A percentile compares a stretch with the other conserved stretches of the same genome.
These are phyloP conservation scores for Stagonosporopsis cucurbitacearum DNA, from an alignment of 2,329 filamentous ascomycete genomes.

Conservation along the genomic window DNA sequence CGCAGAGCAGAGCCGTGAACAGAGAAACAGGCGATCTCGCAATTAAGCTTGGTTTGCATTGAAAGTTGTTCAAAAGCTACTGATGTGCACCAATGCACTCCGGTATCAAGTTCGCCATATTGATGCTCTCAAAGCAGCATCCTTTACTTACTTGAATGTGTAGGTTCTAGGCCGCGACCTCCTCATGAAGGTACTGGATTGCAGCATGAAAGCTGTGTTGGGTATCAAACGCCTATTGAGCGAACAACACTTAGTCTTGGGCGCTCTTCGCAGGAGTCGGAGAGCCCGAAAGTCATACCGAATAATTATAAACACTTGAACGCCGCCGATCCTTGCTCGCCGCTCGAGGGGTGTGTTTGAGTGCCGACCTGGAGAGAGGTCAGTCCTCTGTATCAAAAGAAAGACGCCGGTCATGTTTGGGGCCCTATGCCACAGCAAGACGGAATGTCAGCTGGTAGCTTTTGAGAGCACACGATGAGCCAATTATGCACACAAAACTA, in stretches of 20 bases:
- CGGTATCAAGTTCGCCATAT: neutral
- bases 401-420: too few relatives aligned
- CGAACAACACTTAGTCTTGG: slow-evolving; percentile 28
- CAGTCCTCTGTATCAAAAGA: neutral
- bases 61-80: neutral
- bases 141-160: neutral
- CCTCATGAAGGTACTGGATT: neutral
- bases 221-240: slow-evolving; percentile 40
- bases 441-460: neutral
- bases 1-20: neutral
- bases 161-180: neutral
- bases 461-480: slow-evolving; percentile 30
- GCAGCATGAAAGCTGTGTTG: slow-evolving; percentile 12
- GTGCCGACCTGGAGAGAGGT: neutral
- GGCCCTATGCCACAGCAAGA: neutral
- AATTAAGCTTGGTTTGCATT: neutral
- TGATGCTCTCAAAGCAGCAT: neutral
- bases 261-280: slow-evolving; percentile 9
- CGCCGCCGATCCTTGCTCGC: slow-evolving; percentile 11
- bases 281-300: slow-evolving; percentile 32
- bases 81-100: neutral
- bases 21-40: neutral
- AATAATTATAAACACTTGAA: slow-evolving; percentile 29
- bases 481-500: slow-evolving; percentile 11
- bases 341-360: neutral